Evolutionary conservation across 2,329 filamentous ascomycete species (phyloP).

Genomic region (Nothophoma quercina): DNA sequence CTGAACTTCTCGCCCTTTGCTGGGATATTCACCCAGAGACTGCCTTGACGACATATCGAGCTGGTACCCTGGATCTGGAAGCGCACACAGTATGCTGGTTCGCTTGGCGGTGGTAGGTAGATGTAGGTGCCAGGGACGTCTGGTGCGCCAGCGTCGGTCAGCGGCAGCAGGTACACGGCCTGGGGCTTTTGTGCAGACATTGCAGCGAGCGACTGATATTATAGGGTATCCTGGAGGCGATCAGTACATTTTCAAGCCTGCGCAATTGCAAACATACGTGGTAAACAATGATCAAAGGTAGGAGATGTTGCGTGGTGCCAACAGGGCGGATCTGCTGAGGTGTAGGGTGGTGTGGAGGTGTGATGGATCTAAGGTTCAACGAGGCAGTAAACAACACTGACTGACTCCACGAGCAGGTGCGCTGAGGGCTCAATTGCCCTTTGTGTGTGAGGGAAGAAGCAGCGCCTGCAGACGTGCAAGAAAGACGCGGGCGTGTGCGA

Average conservation of each 20-base stretch:
- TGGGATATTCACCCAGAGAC: slow-evolving; percentile 96
- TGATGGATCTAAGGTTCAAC: slow-evolving; percentile 11
- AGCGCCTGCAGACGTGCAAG: slow-evolving; percentile 18
- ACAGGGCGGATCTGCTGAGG: slow-evolving; percentile 16
- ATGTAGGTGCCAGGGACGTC: slow-evolving; percentile 90
- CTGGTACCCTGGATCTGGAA: slow-evolving; percentile 95
- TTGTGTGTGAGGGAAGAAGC: slow-evolving; percentile 22
- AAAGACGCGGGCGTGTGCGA: slow-evolving; percentile 24
- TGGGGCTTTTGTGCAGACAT: slow-evolving; percentile 40
- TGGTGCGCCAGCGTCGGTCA: slow-evolving; percentile 93
- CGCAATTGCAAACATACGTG: neutral
- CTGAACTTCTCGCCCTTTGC: slow-evolving; percentile 76
- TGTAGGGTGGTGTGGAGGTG: slow-evolving; percentile 9
- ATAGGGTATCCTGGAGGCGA: neutral
- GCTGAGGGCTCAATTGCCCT: slow-evolving; percentile 29
- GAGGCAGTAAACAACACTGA: slow-evolving; percentile 18
- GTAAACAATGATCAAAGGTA: slow-evolving; percentile 25
- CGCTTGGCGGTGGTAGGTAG: slow-evolving; percentile 80
- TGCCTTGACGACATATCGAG: slow-evolving; percentile 93
- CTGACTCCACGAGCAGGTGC: slow-evolving; percentile 20
- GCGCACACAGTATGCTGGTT: slow-evolving; percentile 77
- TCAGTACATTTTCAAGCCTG: neutral
- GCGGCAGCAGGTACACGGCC: slow-evolving; percentile 80
- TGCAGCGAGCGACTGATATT: too few species aligned
- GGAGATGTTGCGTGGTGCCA: slow-evolving; percentile 16